Evolutionary conservation across 2,329 filamentous ascomycete species (phyloP).

Genomic region (Rutstroemia sp.): DNA sequence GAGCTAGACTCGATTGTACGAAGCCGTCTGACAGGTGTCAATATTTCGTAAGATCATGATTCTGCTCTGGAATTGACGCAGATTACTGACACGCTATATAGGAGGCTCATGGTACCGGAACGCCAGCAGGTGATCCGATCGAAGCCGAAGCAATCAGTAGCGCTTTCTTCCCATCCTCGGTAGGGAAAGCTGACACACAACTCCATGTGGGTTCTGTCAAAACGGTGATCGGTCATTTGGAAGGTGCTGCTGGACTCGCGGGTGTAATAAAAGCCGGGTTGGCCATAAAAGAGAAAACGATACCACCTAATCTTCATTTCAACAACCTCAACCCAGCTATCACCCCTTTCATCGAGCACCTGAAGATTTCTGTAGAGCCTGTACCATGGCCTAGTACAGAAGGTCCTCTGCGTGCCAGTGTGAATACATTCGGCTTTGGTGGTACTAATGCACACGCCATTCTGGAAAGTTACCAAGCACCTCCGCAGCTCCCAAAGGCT

Average conservation of each 20-base stretch:
- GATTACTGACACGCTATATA: neutral
- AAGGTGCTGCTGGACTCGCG: conserved; percentile 27
- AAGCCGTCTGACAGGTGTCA: conserved; percentile 5
- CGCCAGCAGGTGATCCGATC: conserved; percentile 17
- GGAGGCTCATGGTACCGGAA: conserved; percentile 18
- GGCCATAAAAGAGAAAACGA: conserved; percentile 22
- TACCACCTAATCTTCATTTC: conserved; percentile 30
- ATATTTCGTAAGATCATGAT: conserved; percentile 12
- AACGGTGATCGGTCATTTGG: conserved; percentile 24
- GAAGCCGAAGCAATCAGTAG: conserved; percentile 14
- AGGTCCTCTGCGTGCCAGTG: conserved; percentile 13
- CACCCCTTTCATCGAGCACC: conserved; percentile 10
- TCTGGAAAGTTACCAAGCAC: conserved; percentile 29
- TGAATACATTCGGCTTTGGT: conserved; percentile 37
- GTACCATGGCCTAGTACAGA: conserved; percentile 26
- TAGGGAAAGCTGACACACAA: neutral
- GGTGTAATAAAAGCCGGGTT: conserved; percentile 26
- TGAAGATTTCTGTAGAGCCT: conserved; percentile 16
- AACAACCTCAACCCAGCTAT: conserved; percentile 31
- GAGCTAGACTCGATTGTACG: conserved; percentile 33
- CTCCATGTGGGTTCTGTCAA: conserved; percentile 21
- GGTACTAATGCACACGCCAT: conserved; percentile 41
- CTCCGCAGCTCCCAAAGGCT: conserved; percentile 17
- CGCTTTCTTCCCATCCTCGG: conserved; percentile 8
- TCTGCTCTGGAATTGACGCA: too few relatives aligned